Conservation (phyloP, 1,284 basidiomycete genomes). For the Singerocomus inundabilis region DNA sequence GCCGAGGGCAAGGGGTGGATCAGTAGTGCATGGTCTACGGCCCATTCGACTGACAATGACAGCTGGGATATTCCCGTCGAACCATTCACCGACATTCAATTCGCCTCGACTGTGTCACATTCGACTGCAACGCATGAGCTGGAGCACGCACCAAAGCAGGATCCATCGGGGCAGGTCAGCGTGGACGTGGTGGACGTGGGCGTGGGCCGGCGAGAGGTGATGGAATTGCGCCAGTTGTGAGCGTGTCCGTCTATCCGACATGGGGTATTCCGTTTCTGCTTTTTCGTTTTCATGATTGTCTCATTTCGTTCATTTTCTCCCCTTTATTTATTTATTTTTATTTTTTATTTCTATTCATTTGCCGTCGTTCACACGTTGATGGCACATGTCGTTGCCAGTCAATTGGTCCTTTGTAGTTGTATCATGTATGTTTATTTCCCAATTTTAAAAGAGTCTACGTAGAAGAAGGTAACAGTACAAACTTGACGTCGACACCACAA, state of each 20-base stretch:
- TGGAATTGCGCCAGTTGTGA: conserved; percentile 78
- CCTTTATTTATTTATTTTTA: no score
- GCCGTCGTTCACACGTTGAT: no score
- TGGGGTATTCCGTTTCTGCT: no score
- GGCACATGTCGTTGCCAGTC: no score
- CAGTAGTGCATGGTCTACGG: conserved; percentile 13
- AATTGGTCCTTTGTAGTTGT: not conserved
- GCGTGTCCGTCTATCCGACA: conserved; percentile 5
- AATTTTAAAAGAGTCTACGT: not conserved
- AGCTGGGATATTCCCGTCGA: conserved; percentile 14
- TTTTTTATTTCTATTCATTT: no score
- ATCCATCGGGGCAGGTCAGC: not conserved
- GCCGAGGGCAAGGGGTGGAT: conserved; percentile 32
- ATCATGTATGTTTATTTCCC: not conserved
- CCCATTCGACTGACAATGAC: conserved; percentile 1
- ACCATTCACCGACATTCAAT: conserved; percentile 30
- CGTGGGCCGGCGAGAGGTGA: conserved; percentile 43
- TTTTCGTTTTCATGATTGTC: no score
- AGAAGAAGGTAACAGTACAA: no score
- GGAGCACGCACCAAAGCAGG: conserved; percentile 12
- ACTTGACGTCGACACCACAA: no score
- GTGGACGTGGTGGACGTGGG: not conserved
- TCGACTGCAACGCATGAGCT: conserved; percentile 1
- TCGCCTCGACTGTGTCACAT: conserved; percentile 18
- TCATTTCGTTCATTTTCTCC: no score